Base-by-base conservation (phyloP, 192 early-diverging fungal genomes). In the Coemansia furcata region DNA sequence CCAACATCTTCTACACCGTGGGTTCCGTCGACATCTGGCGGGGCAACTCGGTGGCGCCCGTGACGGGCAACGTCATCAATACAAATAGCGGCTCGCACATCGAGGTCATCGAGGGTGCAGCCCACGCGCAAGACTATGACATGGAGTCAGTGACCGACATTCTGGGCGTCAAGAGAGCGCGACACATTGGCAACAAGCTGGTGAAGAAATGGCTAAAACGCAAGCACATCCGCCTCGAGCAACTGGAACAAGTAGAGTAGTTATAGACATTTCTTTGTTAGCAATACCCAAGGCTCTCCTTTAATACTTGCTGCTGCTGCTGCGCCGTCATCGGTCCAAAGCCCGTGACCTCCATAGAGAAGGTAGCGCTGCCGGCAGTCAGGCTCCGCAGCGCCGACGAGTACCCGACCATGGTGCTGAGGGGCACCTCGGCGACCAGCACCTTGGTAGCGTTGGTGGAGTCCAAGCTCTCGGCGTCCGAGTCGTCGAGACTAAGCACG, bases 391-490 rank as follows among this genome's bases (percentile, higher is more conserved):
- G 72, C 2, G 84, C 77, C 4, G 86, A 89, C 19, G 93, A 86
- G 63, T 98, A 98, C 4, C 94, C 95, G 1, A 95, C 73, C 89
- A 97, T 88, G 1, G 89, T 83, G 44, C 87, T 86, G 35, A 98
- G 77, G 11, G 95, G 94, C 0, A 91, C 89, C 39, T 88, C 85
- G 0, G 86, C 79, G 37, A 85, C 74, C 14, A 79, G 54, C 1
- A 62, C 59, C 42, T 73, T 83, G 7, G 39, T 67, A 32, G 42
- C 21, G 17, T 57, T 65, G 17, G 57, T 65, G 6, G 57, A 59
- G 15, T 68, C 66, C 50, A 63, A 12, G 35, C 35, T 11, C 7
- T 68, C 62, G 17, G 49, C 61, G 11, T 63, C 70, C 0, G 76
- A 82, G n/a, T 77, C 76, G 23, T 72, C 78, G 21, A 95, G 46